Evolutionary conservation across 2,329 filamentous ascomycete species (phyloP).

Genomic region (Colletotrichum coccodes): DNA sequence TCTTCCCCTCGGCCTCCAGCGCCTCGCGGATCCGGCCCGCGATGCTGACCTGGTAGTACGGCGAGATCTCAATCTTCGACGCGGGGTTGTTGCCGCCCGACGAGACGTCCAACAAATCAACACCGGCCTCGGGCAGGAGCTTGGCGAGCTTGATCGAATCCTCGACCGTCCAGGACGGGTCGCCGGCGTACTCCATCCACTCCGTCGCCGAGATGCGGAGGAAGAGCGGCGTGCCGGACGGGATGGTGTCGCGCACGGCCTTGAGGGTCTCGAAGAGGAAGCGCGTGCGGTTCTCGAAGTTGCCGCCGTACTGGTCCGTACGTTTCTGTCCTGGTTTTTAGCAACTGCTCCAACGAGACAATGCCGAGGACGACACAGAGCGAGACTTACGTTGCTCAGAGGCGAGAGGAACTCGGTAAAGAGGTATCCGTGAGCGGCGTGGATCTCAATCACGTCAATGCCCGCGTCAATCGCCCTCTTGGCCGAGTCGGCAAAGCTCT

Average conservation of each 20-base stretch:
- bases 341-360: neutral
- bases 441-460: slow-evolving; percentile 79
- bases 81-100: slow-evolving; percentile 75
- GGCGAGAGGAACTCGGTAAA: slow-evolving; percentile 73
- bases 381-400: slow-evolving; percentile 59
- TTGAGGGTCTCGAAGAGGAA: slow-evolving; percentile 65
- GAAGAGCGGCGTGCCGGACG: slow-evolving; percentile 64
- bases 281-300: slow-evolving; percentile 73
- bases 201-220: slow-evolving; percentile 71
- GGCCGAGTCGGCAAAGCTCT: slow-evolving; percentile 67
- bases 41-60: slow-evolving; percentile 79
- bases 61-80: slow-evolving; percentile 69
- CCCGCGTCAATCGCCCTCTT: slow-evolving; percentile 74
- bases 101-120: slow-evolving; percentile 87
- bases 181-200: slow-evolving; percentile 63
- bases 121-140: slow-evolving; percentile 75
- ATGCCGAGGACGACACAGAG: neutral
- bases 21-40: slow-evolving; percentile 78
- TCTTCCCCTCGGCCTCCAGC: slow-evolving; percentile 57
- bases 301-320: slow-evolving; percentile 73
- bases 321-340: slow-evolving; percentile 50
- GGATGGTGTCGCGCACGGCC: slow-evolving; percentile 62
- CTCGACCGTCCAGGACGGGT: slow-evolving; percentile 73
- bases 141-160: slow-evolving; percentile 75
- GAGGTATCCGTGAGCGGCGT: slow-evolving; percentile 74